Base-by-base conservation (phyloP, 2,329 filamentous ascomycete genomes). In the Trichoderma endophyticum region DNA sequence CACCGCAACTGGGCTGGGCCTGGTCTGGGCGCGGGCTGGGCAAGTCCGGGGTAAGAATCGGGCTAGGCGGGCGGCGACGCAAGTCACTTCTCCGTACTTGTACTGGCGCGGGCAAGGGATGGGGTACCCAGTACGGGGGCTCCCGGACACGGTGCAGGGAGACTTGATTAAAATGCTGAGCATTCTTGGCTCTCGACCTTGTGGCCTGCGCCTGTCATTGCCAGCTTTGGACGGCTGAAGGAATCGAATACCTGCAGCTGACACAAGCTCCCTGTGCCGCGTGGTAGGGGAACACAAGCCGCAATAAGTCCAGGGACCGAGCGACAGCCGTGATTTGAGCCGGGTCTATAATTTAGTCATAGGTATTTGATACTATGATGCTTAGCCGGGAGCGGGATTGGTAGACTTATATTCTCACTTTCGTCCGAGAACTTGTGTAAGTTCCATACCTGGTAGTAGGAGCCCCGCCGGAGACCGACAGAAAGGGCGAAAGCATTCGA, bases 191-290 rank as follows among this genome's bases (percentile, higher is more conserved):
- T 18, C 36, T n/a, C 39, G 39, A 43, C 39, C 39, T 43, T n/a
- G 39, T n/a, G 18, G 64, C 64, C 63, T 66, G 32, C 54, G 24
- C 34, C 32, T 69, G 56, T 32, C 54, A 18, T n/a, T 61, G 34
- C 51, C 32, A 39, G 21, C 34, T 54, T 59, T 36, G 30, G 54
- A 32, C 64, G 9, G 51, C 24, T 43, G 64, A 54, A 68, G 65
- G 39, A 69, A 62, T 61, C 66, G 21, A 34, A 69, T 62, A 57
- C 66, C 61, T 69, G 66, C 66, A 69, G 57, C 57, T 67, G 64
- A 67, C 64, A 57, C 48, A 36, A 30, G 63, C 63, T 30, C 39
- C 28, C 43, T 34, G 62, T 65, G 39, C 62, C 39, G 43, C 43
- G 43, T n/a, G 32, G 54, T 67, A 59, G 14, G 51, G 51, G 48